Conservation (phyloP, 1,284 basidiomycete species). For the Heterobasidion annosum region DNA sequence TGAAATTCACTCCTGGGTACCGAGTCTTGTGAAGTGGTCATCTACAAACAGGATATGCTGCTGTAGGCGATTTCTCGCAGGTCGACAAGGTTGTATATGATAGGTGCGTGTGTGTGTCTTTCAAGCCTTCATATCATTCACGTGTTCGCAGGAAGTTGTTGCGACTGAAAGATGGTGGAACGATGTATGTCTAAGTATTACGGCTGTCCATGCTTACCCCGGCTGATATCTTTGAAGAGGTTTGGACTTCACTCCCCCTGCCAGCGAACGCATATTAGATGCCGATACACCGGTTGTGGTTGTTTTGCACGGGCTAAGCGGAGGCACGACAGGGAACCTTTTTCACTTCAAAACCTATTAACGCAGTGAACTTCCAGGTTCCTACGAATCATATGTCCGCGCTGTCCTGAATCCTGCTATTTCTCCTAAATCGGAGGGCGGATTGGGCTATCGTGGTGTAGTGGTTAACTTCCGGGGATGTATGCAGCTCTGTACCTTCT, state of each 20-base stretch:
- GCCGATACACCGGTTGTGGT: constrained; percentile 75
- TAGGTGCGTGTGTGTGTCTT: constrained; percentile 34
- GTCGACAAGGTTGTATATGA: constrained; percentile 65
- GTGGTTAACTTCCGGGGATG: constrained; percentile 93
- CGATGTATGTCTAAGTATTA: constrained; percentile 37
- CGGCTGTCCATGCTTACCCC: constrained; percentile 2
- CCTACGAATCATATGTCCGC: constrained; percentile 84
- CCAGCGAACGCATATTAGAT: constrained; percentile 40
- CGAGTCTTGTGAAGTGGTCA: constrained; percentile 44
- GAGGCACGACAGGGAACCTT: constrained; percentile 35
- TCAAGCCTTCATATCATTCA: constrained; percentile 1
- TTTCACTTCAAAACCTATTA: background rate
- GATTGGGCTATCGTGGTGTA: constrained; percentile 80
- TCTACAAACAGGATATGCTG: constrained; percentile 64
- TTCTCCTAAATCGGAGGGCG: constrained; percentile 61
- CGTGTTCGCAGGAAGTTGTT: constrained; percentile 38
- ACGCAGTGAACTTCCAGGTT: constrained; percentile 37
- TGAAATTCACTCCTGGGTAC: background rate
- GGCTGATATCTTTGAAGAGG: constrained; percentile 34
- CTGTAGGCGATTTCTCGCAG: constrained; percentile 64
- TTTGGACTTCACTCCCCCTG: constrained; percentile 59
- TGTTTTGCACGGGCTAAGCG: constrained; percentile 81
- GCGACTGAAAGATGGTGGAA: constrained; percentile 60
- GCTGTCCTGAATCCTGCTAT: constrained; percentile 69
- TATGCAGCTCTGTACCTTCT: constrained; percentile 24